Percentiles rank a stretch among this genome's conserved stretches.
Evolutionary conservation across 2,329 filamentous ascomycete species (phyloP).

Genomic region (Colletotrichum karsti): DNA sequence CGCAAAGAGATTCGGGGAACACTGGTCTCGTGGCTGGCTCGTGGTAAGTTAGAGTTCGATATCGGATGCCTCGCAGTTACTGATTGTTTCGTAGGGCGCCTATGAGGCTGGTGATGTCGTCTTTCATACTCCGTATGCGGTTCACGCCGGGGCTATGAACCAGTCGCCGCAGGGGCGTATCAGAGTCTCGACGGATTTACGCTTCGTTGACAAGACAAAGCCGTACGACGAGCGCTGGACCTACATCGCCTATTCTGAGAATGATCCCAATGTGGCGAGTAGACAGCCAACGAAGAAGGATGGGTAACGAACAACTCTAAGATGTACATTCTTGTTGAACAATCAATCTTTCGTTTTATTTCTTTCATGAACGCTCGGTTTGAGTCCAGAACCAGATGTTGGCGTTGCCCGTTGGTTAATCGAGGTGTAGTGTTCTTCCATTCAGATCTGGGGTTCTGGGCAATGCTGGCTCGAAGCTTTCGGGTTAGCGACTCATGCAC

Average conservation of each 20-base stretch:
- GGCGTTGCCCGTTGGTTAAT: too few relatives aligned
- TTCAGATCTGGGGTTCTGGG: too few relatives aligned
- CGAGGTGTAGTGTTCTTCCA: too few relatives aligned
- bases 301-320: not conserved
- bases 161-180: conserved; percentile 59
- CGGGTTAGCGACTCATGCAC: too few relatives aligned
- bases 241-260: not conserved
- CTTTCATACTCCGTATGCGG: conserved; percentile 45
- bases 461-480: too few relatives aligned
- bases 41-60: not conserved
- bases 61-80: not conserved
- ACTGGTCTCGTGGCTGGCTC: not conserved
- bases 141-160: conserved; percentile 65
- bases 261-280: not conserved
- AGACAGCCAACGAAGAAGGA: not conserved
- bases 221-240: conserved; percentile 51
- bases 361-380: too few relatives aligned
- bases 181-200: conserved; percentile 62
- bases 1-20: not conserved
- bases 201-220: conserved; percentile 59
- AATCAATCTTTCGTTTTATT: too few relatives aligned
- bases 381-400: too few relatives aligned
- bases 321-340: not conserved
- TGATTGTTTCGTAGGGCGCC: not conserved
- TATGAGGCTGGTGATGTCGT: conserved; percentile 51